Percentiles rank a stretch among this genome's conserved stretches.
Conservation (phyloP, 331 rosid genomes). For the Saraca asoca region DNA sequence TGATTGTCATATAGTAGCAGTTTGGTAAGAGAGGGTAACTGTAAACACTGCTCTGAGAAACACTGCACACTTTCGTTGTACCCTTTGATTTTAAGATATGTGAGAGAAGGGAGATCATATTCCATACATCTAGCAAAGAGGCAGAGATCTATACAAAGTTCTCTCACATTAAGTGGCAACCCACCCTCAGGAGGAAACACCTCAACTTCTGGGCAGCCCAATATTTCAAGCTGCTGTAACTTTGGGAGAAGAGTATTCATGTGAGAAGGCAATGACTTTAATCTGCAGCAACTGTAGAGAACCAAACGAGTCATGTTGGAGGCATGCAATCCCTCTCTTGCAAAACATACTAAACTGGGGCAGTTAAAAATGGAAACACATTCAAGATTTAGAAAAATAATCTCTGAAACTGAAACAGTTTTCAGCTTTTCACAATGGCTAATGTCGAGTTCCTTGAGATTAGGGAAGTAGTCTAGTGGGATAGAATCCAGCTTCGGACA, state of each 20-base stretch:
- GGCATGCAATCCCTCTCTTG: conserved; percentile 7
- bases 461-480: conserved; percentile 17
- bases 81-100: neutral
- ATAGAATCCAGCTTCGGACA: too few relatives aligned
- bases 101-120: neutral
- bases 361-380: neutral
- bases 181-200: conserved; percentile 22
- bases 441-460: neutral
- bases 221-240: fast-evolving
- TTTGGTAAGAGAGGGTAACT: neutral
- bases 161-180: conserved; percentile 21
- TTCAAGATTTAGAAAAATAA: neutral
- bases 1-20: fast-evolving
- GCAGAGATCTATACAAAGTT: neutral
- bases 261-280: neutral
- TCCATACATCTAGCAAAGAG: neutral
- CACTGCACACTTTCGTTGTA: neutral
- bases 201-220: conserved; percentile 10
- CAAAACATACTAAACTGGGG: conserved; percentile 5
- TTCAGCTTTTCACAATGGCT: neutral
- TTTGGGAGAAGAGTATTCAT: conserved; percentile 16
- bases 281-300: neutral
- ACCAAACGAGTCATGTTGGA: neutral
- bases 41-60: neutral
- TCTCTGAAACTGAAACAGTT: neutral